These are phyloP conservation scores for Ophiostoma montium DNA, from an alignment of 2,329 filamentous ascomycete species.

Conservation along the genomic window DNA sequence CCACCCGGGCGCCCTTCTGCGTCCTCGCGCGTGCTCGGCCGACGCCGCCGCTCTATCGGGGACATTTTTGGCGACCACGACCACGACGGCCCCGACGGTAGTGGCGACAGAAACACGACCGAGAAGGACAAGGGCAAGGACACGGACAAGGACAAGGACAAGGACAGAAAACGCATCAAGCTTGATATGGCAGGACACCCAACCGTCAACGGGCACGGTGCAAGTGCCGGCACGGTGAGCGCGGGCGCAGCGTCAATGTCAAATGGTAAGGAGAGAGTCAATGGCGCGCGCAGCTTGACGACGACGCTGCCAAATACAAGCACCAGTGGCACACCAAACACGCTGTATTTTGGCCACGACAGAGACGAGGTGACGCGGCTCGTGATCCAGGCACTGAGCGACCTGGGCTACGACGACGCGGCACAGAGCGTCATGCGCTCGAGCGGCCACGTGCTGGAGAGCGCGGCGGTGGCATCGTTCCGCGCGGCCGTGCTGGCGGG, in stretches of 20 bases:
- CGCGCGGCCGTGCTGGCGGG: slow-evolving; percentile 66
- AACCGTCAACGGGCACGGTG: not conserved
- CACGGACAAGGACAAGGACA: not conserved
- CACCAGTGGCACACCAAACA: too few relatives aligned
- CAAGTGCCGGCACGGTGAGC: not conserved
- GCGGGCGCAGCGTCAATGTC: not conserved
- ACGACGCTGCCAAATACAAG: too few relatives aligned
- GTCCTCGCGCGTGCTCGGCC: slow-evolving; percentile 33
- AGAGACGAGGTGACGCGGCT: slow-evolving; percentile 87
- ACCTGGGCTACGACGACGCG: slow-evolving; percentile 72
- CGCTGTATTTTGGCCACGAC: slow-evolving; percentile 65
- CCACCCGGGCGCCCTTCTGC: not conserved
- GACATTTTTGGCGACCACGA: slow-evolving; percentile 18
- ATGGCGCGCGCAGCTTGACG: not conserved
- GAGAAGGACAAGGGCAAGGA: not conserved
- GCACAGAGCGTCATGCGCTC: slow-evolving; percentile 62
- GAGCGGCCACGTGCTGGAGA: slow-evolving; percentile 82
- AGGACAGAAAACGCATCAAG: not conserved
- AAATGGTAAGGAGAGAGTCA: slow-evolving; percentile 18
- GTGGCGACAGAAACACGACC: not conserved
- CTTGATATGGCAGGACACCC: not conserved
- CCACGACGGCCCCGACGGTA: slow-evolving; percentile 12
- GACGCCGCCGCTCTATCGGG: slow-evolving; percentile 36
- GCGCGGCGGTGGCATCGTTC: slow-evolving; percentile 72
- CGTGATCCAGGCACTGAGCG: slow-evolving; percentile 76